Evolutionary conservation across 805 yeast species (phyloP), one percentile per base, ranked within the genome.

Genomic region (Lachancea thermotolerans): DNA sequence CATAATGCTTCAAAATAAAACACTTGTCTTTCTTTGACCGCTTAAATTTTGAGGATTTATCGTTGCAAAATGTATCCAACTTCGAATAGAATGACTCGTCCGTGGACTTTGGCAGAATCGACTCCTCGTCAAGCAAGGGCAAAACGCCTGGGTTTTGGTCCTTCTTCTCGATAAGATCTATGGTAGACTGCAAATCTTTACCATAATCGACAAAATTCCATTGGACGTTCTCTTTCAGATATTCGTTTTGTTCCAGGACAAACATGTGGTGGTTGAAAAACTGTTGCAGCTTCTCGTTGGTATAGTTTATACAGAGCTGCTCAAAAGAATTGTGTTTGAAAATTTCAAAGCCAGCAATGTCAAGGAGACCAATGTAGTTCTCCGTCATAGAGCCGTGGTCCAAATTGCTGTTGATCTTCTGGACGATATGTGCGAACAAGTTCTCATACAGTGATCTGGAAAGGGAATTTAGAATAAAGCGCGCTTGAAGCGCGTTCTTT

Each of bases 201-300:
- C 99, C 99, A 66, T 89, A 93, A 61, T 93, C 99, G 41, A 91
- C 83, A 58, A 90, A 93, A 35, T 90, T 81, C 98, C 99, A 93
- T 56, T 89, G 91, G 49, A 93, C 91, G 57, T 89, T 89, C 68
- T 93, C 99, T 48, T 80, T 80, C 47, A 89, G 74, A 59, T 93
- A 93, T 64, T 93, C 98, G 61, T 88, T 95, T 70, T 93, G 98
- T 62, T 93, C 99, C 49, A 93, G 77, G 57, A 93, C 90, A 77
- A 93, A 93, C 66, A 93, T 96, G 62, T 93, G 97, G 68, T 90
- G 97, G 59, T 91, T 93, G 70, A 93, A 93, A 64, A 93, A 96
- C 65, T 93, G 99, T 64, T 93, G 99, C 51, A 93, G 74, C 65
- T 91, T 93, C 68, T 93, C 99, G 67, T 91, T 91, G 39, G 98